Evolutionary conservation across 495 filamentous ascomycete genomes (phyloP), one percentile per base, ranked within the genome.

Genomic region (Penicillium nucicola): DNA sequence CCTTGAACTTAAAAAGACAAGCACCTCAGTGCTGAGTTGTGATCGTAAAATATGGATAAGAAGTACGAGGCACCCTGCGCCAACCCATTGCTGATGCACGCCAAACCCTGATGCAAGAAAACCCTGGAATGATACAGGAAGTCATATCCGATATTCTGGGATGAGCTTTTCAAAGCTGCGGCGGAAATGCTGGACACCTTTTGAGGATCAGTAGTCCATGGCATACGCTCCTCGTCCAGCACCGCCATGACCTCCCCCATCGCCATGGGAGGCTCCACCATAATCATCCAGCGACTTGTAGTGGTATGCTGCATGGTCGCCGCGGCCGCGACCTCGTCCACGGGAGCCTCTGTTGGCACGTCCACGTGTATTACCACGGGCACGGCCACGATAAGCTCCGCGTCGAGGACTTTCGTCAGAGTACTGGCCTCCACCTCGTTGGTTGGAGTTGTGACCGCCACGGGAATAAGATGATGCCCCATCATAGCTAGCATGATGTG

Each of bases 301-400:
- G 33, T 60, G 59, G 32, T 67, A 66, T 44, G 56, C 50, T 22
- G 75, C 73, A 19, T 65, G 55, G n/a, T 70, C 66, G 47, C 55
- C 45, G 18, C 56, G 50, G 15, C 60, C 60, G n/a, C 71, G 64
- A 48, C 66, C 70, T 55, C 71, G 59, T 14, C 77, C 70, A 48
- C 77, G 68, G 39, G 70, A 50, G 45, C 72, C 63, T 22, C 69
- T 51, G 44, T 65, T 63, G 9, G 77, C 74, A 20, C 77, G 61
- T 5, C 72, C 73, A 8, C 76, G 66, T n/a, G 68, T 71, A 19
- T 55, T 66, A 3, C 67, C 67, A 47, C 76, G 71, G 25, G 77
- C 73, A 44, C 81, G 72, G 39, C 77, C 75, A 20, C 77, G 74
- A 51, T 73, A 69, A 39, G 69, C 62, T 19, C 73, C 71, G 13